Conservation (phyloP, 768 basidiomycete species). For the Infundibulicybe gibba region DNA sequence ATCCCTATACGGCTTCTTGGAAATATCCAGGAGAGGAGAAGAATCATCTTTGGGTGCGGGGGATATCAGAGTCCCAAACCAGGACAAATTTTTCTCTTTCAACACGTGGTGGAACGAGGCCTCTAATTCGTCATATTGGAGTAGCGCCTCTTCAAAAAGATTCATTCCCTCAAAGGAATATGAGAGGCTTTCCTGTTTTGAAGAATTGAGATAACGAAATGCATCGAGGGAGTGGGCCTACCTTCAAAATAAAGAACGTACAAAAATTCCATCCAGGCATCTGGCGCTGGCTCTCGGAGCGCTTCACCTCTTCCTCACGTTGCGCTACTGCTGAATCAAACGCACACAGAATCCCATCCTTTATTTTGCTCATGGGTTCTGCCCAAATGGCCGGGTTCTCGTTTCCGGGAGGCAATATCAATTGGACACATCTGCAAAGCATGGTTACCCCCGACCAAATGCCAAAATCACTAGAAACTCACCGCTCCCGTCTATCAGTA, state of each 20-base stretch:
- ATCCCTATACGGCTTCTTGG: constrained; percentile 84
- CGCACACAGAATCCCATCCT: constrained; percentile 82
- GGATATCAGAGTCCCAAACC: constrained; percentile 87
- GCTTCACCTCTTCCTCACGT: constrained; percentile 86
- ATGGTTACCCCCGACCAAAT: too few species aligned
- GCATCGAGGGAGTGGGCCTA: constrained; percentile 19
- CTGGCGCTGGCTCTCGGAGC: constrained; percentile 84
- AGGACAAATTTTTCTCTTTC: constrained; percentile 81
- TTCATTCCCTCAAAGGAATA: constrained; percentile 88
- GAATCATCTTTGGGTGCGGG: constrained; percentile 73
- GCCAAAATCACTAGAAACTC: constrained; percentile 2
- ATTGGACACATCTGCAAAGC: constrained; percentile 67
- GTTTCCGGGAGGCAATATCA: constrained; percentile 69
- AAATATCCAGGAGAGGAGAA: constrained; percentile 69
- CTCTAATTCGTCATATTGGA: constrained; percentile 92
- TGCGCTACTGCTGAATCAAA: constrained; percentile 77
- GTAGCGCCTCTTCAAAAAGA: constrained; percentile 84
- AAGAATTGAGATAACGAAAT: constrained; percentile 12
- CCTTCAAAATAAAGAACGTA: constrained; percentile 95
- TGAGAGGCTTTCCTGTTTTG: constrained; percentile 84
- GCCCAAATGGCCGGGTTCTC: constrained; percentile 83
- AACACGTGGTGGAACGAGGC: constrained; percentile 71
- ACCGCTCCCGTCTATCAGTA: constrained; percentile 83
- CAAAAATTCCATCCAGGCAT: constrained; percentile 99
- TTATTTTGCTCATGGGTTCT: constrained; percentile 83